Evolutionary conservation across 1,139 yeast species (phyloP).

Genomic region (Zygoascus hellenicus): DNA sequence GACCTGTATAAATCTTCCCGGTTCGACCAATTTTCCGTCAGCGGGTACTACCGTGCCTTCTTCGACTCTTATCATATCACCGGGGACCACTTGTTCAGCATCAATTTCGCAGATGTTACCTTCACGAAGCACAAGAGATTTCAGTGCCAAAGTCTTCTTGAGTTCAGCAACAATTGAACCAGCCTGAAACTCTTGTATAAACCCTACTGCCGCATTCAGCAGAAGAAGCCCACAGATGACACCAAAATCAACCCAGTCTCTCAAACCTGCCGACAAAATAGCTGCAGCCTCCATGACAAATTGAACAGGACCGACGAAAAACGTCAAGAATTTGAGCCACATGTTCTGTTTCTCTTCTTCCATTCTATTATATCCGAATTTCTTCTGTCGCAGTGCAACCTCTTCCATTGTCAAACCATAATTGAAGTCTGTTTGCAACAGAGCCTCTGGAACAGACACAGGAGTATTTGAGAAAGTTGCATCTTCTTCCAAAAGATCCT

Average conservation of each 20-base stretch:
- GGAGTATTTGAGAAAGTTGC: slow-evolving; percentile 37
- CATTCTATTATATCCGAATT: slow-evolving; percentile 91
- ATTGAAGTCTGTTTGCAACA: slow-evolving; percentile 80
- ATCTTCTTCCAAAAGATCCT: slow-evolving; percentile 51
- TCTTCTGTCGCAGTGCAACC: slow-evolving; percentile 82
- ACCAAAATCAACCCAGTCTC: slow-evolving; percentile 99
- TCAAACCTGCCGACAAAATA: slow-evolving; percentile 93
- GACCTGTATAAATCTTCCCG: slow-evolving; percentile 83
- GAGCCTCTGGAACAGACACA: slow-evolving; percentile 77
- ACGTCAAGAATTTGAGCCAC: slow-evolving; percentile 78
- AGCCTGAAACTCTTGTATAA: slow-evolving; percentile 83
- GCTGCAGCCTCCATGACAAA: slow-evolving; percentile 99
- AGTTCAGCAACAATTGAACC: slow-evolving; percentile 44
- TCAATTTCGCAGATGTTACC: slow-evolving; percentile 57
- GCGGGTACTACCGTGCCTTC: slow-evolving; percentile 82
- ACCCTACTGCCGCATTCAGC: slow-evolving; percentile 93
- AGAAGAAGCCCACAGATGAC: slow-evolving; percentile 85
- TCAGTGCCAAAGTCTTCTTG: slow-evolving; percentile 39
- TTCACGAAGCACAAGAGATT: slow-evolving; percentile 62
- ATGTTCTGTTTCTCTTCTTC: slow-evolving; percentile 86
- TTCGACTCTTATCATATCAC: slow-evolving; percentile 71
- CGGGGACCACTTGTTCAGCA: slow-evolving; percentile 71
- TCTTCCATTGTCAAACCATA: slow-evolving; percentile 78
- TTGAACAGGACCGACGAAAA: slow-evolving; percentile 97
- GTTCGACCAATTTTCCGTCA: slow-evolving; percentile 89